Evolutionary conservation across 1,284 basidiomycete genomes (phyloP), one percentile per base, ranked within the genome.

Genomic region (Fomes fomentarius): DNA sequence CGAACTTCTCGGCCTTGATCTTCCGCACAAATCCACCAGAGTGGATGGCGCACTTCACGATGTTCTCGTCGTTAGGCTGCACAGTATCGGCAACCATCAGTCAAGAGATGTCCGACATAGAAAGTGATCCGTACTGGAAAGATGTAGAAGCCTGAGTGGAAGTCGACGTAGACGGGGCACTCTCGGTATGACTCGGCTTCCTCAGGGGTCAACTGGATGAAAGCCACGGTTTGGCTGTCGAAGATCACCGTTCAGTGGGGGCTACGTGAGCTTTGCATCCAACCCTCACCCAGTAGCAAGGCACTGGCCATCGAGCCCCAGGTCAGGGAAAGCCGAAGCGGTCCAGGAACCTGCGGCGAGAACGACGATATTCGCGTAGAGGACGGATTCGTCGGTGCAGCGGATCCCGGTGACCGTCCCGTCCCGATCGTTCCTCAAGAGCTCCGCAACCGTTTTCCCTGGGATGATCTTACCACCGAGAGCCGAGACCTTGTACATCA

Each of bases 321-420:
- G 69, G 35, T 79, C 78, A 7, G 85, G 82, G 66, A 96, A 92
- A 1, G 88, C 72, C 0, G 89, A 87, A 2, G 87, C 82, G 0
- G 93, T 93, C 95, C 94, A 94, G 5, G 91, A 83, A 22, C 93
- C 93, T 7, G 84, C 76, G 12, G 91, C 84, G 30, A 94, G 67
- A 22, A 94, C 74, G 5, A 91, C 76, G 26, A 81, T 59, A 35
- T 83, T 77, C 0, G 84, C 87, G 15, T 73, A 63, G 58, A 83
- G 81, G 11, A 64, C 63, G 21, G 79, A 78, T 1, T 88, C 91
- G 65, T 87, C 83, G 19, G 71, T 70, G 57, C 91, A 87, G 31
- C 71, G 69, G 2, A 93, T 90, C 0, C 90, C 91, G 1, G 64
- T 73, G 2, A 88, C 85, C 56, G 68, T 69, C 4, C 75, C 78